Evolutionary conservation across 2,329 filamentous ascomycete species (phyloP), one percentile per base, ranked within the genome.

Genomic region (Epichloe baconii): DNA sequence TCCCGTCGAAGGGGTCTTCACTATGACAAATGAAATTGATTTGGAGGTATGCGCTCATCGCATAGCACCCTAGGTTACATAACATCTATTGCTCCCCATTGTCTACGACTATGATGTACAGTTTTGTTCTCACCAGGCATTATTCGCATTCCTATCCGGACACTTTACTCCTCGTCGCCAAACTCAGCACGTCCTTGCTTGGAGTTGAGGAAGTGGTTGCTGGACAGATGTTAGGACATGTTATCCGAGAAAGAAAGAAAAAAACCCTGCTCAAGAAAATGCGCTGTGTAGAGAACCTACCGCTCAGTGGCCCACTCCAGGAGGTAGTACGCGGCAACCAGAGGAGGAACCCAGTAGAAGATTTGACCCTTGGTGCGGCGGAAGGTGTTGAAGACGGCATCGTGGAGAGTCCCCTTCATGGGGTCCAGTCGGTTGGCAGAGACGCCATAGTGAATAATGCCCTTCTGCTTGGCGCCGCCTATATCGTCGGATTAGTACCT

Each of bases 351-450:
- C 71, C 90, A 83, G 79, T 90, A 98, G 61, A 97, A 82, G 60
- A 95, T 82, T 77, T 97, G 93, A 61, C 78, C 71, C 68, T 82
- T 83, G 72, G 85, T 86, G 64, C 93, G 83, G 70, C 93, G 84
- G 79, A 86, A 94, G 62, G 82, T 84, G 80, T 98, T 98, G 84
- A 97, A 97, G 75, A 97, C 73, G 64, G 90, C 91, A 59, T 84
- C 86, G 70, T 91, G 74, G 58, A 78, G 70, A 54, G 84, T 75
- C 62, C 87, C 88, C 57, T 88, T 88, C 59, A 95, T 78, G 57
- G 89, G 86, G 64, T 86, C 83, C 76, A 95, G 91, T 67, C 86
- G 85, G 79, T 98, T 97, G 59, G 85, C 72, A 61, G 87, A 84
- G 60, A 98, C 67, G 59, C 83, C 78, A 73, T 94, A 97, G 63